Base-by-base conservation (phyloP, 306 rosid genomes). In the Lathyrus aphaca region DNA sequence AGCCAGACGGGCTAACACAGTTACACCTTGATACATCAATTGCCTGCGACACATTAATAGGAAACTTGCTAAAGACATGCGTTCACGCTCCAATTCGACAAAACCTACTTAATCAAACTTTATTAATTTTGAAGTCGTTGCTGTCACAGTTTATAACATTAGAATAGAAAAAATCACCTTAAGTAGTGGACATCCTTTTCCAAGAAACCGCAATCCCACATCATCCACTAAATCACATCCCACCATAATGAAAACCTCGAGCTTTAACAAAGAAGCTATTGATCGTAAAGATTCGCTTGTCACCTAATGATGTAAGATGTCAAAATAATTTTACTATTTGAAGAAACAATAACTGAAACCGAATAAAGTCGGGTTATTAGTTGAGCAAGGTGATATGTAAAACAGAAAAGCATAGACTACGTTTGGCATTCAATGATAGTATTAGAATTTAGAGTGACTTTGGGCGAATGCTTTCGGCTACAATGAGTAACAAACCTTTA, bases 21-120 rank as follows among this genome's bases (percentile, higher is more conserved):
- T 68, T 83, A 73, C 89, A 84, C 72, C 92, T 77, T 3, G 92
- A 84, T 69, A 87, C 83, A 67, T 87, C 86, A 82, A 87, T 81
- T 37, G 81, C 74, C 92, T 87, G 89, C 76, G 70, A 58, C 10
- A 46, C 72, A 44, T 29, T 62, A 60, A 46, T 71, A 82, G 9
- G 12, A 66, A 10, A 61, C 9, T 30, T 30, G 42, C 32, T 66
- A 30, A 65, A 58, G 69, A 74, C 38, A 32, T 58, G 50, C 23
- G 62, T 12, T 44, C 46, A 45, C 59, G 49, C 63, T 37, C 63
- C 67, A 66, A 45, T 58, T 61, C 40, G 35, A 61, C 1, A 60
- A 58, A 74, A 72, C 40, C 32, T 46, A 15, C 19, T 42, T 39
- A 3, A 6, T 39, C 39, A 19, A 74, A 71, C 50, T 39, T 61